Conservation (phyloP, 2,329 filamentous ascomycete genomes). For the Xylaria sp. region DNA sequence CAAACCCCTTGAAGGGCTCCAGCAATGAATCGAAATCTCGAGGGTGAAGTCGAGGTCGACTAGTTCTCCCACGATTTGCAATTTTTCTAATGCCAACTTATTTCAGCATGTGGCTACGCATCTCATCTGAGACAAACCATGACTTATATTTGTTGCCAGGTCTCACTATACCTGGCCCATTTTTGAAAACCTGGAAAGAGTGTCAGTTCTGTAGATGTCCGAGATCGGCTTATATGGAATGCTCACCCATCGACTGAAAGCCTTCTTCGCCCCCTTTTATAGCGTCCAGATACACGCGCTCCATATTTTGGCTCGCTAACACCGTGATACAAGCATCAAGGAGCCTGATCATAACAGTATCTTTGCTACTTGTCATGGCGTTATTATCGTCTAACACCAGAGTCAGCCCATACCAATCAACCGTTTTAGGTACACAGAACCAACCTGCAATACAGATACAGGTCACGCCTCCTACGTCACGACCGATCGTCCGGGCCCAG, state of each 20-base stretch:
- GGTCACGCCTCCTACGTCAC: conserved; percentile 52
- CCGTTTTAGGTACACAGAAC: conserved; percentile 24
- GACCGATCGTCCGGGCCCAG: conserved; percentile 48
- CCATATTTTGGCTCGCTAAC: conserved; percentile 47
- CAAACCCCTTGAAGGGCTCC: background rate
- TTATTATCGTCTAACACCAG: conserved; percentile 39
- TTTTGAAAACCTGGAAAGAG: conserved; percentile 46
- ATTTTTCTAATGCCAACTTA: no score
- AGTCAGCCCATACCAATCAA: conserved; percentile 15
- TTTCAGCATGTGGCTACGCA: conserved; percentile 3
- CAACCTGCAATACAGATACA: conserved; percentile 55
- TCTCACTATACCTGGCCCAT: conserved; percentile 53
- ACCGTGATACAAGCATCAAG: conserved; percentile 47
- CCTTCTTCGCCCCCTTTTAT: conserved; percentile 46
- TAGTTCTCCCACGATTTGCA: background rate
- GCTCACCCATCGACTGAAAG: conserved; percentile 49
- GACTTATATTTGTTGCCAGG: conserved; percentile 42
- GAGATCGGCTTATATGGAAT: background rate
- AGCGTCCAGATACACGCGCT: conserved; percentile 50
- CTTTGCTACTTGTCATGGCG: conserved; percentile 39
- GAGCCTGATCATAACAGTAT: conserved; percentile 48
- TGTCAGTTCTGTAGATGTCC: conserved; percentile 12
- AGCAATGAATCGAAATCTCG: background rate
- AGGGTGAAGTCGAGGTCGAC: background rate
- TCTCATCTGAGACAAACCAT: background rate